These are phyloP conservation scores for Naganishia sp. DNA, from an alignment of 1,284 basidiomycete genomes.

Conservation along the genomic window DNA sequence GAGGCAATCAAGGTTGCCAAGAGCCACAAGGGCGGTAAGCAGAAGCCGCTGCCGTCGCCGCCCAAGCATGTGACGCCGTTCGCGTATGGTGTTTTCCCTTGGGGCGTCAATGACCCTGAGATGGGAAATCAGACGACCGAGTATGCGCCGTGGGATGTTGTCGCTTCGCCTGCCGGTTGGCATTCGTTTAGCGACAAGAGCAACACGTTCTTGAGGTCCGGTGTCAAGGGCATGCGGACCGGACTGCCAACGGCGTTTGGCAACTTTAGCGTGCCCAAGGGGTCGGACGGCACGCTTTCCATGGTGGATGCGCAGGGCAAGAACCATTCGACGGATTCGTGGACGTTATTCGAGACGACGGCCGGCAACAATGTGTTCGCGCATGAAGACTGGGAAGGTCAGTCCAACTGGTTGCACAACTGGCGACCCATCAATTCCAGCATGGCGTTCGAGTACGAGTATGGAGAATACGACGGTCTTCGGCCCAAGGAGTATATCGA, in stretches of 20 bases:
- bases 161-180: constrained; percentile 87
- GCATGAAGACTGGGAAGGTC: constrained; percentile 68
- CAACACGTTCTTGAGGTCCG: constrained; percentile 45
- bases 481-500: constrained; percentile 73
- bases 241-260: constrained; percentile 43
- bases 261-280: constrained; percentile 11
- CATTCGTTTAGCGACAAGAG: constrained; percentile 60
- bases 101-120: constrained; percentile 54
- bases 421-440: constrained; percentile 69
- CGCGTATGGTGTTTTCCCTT: constrained; percentile 53
- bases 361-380: constrained; percentile 81
- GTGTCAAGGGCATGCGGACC: constrained; percentile 51
- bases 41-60: constrained; percentile 49
- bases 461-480: constrained; percentile 57
- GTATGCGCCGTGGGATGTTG: constrained; percentile 65
- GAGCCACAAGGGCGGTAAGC: constrained; percentile 47
- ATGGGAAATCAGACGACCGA: constrained; percentile 48
- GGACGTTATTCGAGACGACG: constrained; percentile 71
- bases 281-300: constrained; percentile 14
- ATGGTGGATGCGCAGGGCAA: constrained; percentile 28
- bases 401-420: constrained; percentile 71
- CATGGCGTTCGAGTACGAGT: constrained; percentile 70
- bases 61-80: constrained; percentile 38
- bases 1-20: constrained; percentile 28
- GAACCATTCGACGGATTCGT: constrained; percentile 42